A percentile compares a stretch with the other conserved stretches of the same genome.
These are phyloP conservation scores for Backusella luteola DNA, from an alignment of 192 early-diverging fungal species.

Conservation along the genomic window DNA sequence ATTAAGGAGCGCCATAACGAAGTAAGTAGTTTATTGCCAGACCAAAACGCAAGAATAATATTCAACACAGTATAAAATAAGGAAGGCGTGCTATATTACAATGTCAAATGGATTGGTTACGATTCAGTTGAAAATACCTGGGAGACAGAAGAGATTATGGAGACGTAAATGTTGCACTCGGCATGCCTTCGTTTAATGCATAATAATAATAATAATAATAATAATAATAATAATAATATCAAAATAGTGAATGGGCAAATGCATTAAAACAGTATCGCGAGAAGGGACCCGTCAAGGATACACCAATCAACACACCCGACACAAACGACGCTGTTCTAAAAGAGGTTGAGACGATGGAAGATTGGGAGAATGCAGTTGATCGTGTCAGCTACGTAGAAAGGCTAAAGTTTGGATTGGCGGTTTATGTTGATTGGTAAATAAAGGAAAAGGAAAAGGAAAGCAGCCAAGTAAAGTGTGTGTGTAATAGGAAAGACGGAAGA, in stretches of 20 bases:
- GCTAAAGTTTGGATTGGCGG: neutral
- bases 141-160: neutral
- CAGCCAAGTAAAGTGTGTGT: neutral
- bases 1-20: neutral
- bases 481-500: neutral
- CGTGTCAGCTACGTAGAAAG: neutral
- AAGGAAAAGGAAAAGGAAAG: neutral
- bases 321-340: neutral
- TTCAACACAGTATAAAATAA: neutral
- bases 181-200: neutral
- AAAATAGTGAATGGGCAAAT: neutral
- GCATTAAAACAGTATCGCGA: neutral
- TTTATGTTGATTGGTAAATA: neutral
- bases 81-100: neutral
- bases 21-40: neutral
- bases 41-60: neutral
- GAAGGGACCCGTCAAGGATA: neutral
- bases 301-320: neutral
- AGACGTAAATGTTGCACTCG: neutral
- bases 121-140: neutral
- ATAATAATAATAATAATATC: neutral
- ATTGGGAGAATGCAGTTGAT: neutral
- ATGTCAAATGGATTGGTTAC: neutral
- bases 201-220: neutral
- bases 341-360: neutral